These are phyloP conservation scores for Mallotus japonicus DNA, from an alignment of 441 rosid genomes.

Conservation along the genomic window DNA sequence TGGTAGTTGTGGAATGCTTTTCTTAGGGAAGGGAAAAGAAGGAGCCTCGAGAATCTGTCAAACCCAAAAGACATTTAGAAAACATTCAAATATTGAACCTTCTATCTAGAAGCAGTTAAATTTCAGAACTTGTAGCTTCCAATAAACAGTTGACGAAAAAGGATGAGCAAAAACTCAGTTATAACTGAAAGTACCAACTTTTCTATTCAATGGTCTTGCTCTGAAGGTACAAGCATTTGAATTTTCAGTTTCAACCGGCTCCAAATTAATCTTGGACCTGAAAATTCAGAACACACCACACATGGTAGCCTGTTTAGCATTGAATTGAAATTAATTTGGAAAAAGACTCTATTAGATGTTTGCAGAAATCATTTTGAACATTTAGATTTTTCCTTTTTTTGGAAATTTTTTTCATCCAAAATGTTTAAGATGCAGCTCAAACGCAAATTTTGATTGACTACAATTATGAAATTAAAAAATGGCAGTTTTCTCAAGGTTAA, in stretches of 20 bases:
- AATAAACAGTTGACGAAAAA: background rate
- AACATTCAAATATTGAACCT: conserved; percentile 5
- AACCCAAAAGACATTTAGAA: conserved; percentile 15
- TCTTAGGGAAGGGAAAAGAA: conserved; percentile 36
- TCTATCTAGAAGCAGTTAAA: background rate
- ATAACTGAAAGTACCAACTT: conserved; percentile 35
- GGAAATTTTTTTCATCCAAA: no score
- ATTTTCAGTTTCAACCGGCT: conserved; percentile 36
- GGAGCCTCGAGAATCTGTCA: conserved; percentile 53
- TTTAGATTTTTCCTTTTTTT: no score
- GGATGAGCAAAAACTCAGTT: conserved; percentile 4
- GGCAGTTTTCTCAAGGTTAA: background rate
- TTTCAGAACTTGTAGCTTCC: background rate
- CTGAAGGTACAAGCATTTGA: conserved; percentile 37
- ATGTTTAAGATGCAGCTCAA: background rate
- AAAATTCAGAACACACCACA: conserved; percentile 21
- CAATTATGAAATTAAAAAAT: background rate
- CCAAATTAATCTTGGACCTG: conserved; percentile 52
- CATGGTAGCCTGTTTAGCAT: background rate
- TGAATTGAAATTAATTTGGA: background rate
- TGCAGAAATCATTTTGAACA: no score
- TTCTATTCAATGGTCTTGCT: conserved; percentile 51
- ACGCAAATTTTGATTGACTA: background rate
- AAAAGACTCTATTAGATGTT: background rate
- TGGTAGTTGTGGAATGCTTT: conserved; percentile 37